Base-by-base conservation (phyloP, 1,139 yeast species). In the Ogataea hybrid region DNA sequence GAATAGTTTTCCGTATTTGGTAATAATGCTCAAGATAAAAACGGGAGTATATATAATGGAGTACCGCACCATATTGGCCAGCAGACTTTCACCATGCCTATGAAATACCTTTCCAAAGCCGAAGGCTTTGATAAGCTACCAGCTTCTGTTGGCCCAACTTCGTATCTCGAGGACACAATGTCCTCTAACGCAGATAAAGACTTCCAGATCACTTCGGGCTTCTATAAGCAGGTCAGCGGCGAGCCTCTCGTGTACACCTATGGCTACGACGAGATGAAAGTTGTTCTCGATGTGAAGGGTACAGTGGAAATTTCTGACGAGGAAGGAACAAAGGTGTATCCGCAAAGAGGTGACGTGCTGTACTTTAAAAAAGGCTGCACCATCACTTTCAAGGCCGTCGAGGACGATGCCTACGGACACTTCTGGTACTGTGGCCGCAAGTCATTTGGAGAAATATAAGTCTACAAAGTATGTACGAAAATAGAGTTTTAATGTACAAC, bases 221-320 rank as follows among this genome's bases (percentile, higher is more conserved):
- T 81, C 67, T 81, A 75, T 71, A 75, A 69, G 56, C 87, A 81
- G 68, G 84, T 79, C 59, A 65, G 70, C 49, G 88, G 88, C 48
- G 81, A 77, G 58, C 77, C 84, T 35, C 73, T 81, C 57, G 84
- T 77, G 14, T 81, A 81, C 71, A 63, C 68, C 43, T 81, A 81
- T 64, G 64, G 67, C 54, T 81, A 81, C 63, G 87, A 81, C 56
- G 88, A 81, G 67, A 79, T 79, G 84, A 81, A 81, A 65, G 70
- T 81, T 51, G 72, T 79, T 59, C 65, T 81, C 51, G 84, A 79
- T 57, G 80, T 77, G 47, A 79, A 75, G 58, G 88, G 87, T 50
- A 80, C 77, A 54, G 79, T 77, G 66, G 69, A 67, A 44, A 70
- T 81, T 51, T 58, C 77, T 41, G 88, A 81, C 53, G 86, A 79